phyloP scores from a whole-genome alignment of 768 basidiomycete species.

The Hericium alpestre region DNA sequence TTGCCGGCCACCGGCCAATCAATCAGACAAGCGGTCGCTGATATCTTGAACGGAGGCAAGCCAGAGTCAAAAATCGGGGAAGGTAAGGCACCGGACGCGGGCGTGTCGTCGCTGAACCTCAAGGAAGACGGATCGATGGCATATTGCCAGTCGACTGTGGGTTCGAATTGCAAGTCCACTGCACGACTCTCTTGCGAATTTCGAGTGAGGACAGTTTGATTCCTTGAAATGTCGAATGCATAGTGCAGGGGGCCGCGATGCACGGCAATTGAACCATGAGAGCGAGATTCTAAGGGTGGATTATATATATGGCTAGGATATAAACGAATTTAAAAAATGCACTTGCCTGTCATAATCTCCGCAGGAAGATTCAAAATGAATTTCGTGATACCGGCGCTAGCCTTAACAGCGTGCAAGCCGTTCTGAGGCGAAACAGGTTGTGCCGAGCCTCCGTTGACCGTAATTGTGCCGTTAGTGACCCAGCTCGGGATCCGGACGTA shows the following conservation, averaged over 20 bases:
- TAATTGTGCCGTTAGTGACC: conserved; percentile 35
- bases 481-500: conserved; percentile 41
- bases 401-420: conserved; percentile 26
- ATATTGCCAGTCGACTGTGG: conserved; percentile 39
- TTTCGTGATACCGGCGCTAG: background rate
- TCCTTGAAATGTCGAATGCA: conserved; percentile 37
- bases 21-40: conserved; percentile 34
- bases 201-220: conserved; percentile 25
- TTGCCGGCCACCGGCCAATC: conserved; percentile 30
- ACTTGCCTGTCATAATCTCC: background rate
- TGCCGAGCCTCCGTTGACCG: conserved; percentile 25
- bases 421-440: conserved; percentile 30
- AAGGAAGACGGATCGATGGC: conserved; percentile 37
- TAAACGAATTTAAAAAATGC: background rate
- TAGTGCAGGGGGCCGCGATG: conserved; percentile 47
- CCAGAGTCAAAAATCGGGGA: conserved; percentile 38
- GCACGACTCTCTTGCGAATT: conserved; percentile 36
- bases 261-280: conserved; percentile 41
- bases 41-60: conserved; percentile 31
- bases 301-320: conserved; percentile 25
- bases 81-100: conserved; percentile 26
- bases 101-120: conserved; percentile 26
- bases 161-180: conserved; percentile 39
- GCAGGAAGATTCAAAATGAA: background rate
- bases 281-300: conserved; percentile 38